Evolutionary conservation across 179 eudicot species (phyloP), one percentile per base, ranked within the genome.

Genomic region (Heliamphora pulchella): DNA sequence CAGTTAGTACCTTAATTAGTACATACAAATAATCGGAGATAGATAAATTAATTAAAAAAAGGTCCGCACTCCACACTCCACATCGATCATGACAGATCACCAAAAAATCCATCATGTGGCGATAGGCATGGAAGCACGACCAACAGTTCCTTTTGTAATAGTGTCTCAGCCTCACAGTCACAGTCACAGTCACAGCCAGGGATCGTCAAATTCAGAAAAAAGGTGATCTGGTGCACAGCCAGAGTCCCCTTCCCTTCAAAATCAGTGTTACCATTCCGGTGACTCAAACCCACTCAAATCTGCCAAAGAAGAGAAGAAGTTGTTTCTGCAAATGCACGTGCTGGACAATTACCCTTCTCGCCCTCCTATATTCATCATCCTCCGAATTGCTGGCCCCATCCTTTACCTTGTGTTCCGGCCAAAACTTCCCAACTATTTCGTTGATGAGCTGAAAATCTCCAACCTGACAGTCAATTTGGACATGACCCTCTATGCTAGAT

Each of bases 381-480:
- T 89, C 17, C 90, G 78, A 71, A 81, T 86, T 76, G 83, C 80
- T 0, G 83, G 72, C 0, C 82, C 80, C 47, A 84, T 87, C 54
- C 82, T 95, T 69, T 95, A 85, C 91, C 79, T 90, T 1, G 87
- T 89, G 3, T 95, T 89, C 83, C 81, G 84, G 20, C 97, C 98
- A 39, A 91, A 91, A 64, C 84, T 90, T 41, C 98, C 98, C 31
- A 82, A 87, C 13, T 95, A 91, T 89, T 91, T 95, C 0, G 86
- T 93, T 1, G 87, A 95, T 68, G 80, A 82, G 80, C 87, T 94
- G 31, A 76, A 80, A 76, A 91, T 93, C 71, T 87, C 97, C 17
- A 91, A 90, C 18, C 75, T 93, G 41, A 82, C 85, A 31, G 90
- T 93, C 47, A 93, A 94, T 79, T 20, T 85, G 4, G 97, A 90